Evolutionary conservation across 192 early-diverging fungal genomes (phyloP), one percentile per base, ranked within the genome.

Genomic region (Backusella psychrophila): DNA sequence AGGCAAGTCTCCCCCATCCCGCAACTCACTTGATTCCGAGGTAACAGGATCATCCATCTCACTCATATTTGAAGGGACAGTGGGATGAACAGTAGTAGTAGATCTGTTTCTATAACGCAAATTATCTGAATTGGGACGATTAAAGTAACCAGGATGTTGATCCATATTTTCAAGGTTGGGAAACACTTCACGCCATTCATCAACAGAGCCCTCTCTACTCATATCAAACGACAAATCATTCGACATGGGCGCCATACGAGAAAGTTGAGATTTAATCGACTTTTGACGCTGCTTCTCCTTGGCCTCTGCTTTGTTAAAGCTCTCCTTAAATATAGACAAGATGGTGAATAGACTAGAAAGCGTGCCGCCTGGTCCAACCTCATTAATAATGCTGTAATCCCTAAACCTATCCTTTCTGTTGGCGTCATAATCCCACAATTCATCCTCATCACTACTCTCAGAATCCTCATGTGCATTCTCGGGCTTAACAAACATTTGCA

Each of bases 291-390:
- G 26, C 63, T 82, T 83, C 59, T 83, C 77, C 69, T 89, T 86
- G 49, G 86, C 73, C 44, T 86, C 85, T 12, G 84, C 79, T 31
- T 89, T 78, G 70, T 89, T 86, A 44, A 90, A 90, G 66, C 90
- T 90, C 53, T 95, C 93, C 0, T 94, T 93, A 75, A 99, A 95
- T 68, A 98, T 87, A 6, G 91, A 90, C 23, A 99, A 86, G 72
- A 99, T 97, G 1, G 92, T 92, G 83, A 99, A 98, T 65, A 99
- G 78, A 71, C 94, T 96, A 9, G 95, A 96, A 6, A 99, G 92
- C 0, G 96, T 94, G 15, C 94, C 95, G 7, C 97, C 98, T 7
- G 91, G 83, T n/a, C 90, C 89, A 26, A 99, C 96, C 67, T 94
- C 93, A 79, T 96, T 97, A 12, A 98, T 83, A 35, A 95, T 80